Base-by-base conservation (phyloP, 495 filamentous ascomycete genomes). In the Aspergillus bertholletiae region DNA sequence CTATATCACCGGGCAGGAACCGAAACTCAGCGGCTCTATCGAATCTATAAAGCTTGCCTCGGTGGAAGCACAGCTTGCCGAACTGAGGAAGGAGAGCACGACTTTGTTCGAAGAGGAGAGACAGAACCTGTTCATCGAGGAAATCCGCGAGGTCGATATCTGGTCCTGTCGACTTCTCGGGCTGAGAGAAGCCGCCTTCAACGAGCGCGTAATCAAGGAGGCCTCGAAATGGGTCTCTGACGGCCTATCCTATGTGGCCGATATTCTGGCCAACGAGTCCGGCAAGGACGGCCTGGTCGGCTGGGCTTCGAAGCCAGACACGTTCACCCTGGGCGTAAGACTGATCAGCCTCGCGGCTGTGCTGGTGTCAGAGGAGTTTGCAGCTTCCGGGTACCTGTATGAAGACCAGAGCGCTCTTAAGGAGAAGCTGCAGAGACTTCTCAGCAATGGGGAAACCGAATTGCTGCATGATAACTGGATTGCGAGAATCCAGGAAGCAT, bases 101-200 rank as follows among this genome's bases (percentile, higher is more conserved):
- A 79, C 87, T 2, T 73, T 98, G 0, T 98, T 98, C 62, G 84
- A 82, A 13, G 78, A 88, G 59, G 94, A 98, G 70, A 91, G 94
- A 60, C 90, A 93, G 58, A 98, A 98, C 55, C 74, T 96, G 0
- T 97, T 87, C 64, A 75, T 94, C 46, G 92, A 96, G 60, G 82
- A 88, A 46, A 80, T 89, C 3, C 69, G 80, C 7, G 92, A 96
- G 69, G 74, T 82, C 1, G 74, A 76, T 20, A 49, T 80, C 12
- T 96, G 92, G 92, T 69, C 76, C 3, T 51, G 62, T 7, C 70
- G 78, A 12, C 74, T 88, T 9, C 32, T 58, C 7, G 46, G 53
- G 0, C 48, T 84, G 28, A 56, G 47, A 8, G 51, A 49, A 37
- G 26, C 46, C 17, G 54, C 67, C 1, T 70, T 57, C 43, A 59